Percentiles rank a stretch among this genome's conserved stretches.
Conservation (phyloP, 1,284 basidiomycete species). For the Cryptococcus sp. region DNA sequence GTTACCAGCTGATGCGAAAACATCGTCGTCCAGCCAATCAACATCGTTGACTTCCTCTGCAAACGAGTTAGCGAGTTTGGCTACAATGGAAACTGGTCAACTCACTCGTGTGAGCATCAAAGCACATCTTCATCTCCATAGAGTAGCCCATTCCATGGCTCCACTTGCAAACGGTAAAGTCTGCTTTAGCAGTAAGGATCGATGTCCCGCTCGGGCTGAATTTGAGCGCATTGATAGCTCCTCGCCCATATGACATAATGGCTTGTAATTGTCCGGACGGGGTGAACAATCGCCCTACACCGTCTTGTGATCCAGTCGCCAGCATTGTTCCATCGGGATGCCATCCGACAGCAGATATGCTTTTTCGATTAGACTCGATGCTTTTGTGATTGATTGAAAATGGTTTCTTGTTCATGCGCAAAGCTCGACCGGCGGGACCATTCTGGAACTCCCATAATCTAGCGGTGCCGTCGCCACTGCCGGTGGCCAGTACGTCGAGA, state of each 20-base stretch:
- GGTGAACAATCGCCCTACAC: conserved; percentile 45
- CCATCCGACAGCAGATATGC: conserved; percentile 39
- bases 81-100: not conserved
- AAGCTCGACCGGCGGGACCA: not conserved
- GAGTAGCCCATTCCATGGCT: conserved; percentile 17
- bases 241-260: conserved; percentile 45
- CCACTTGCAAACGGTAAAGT: conserved; percentile 36
- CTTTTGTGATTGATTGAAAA: conserved; percentile 37
- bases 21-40: conserved; percentile 50
- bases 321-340: conserved; percentile 48
- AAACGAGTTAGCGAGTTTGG: conserved; percentile 2
- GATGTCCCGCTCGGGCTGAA: conserved; percentile 43
- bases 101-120: conserved; percentile 42
- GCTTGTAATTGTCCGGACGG: conserved; percentile 45
- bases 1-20: conserved; percentile 47
- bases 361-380: conserved; percentile 44
- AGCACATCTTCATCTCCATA: conserved; percentile 32
- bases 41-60: conserved; percentile 49
- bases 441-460: conserved; percentile 43
- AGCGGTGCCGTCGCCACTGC: conserved; percentile 38
- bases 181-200: conserved; percentile 39
- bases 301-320: conserved; percentile 41
- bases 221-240: conserved; percentile 42
- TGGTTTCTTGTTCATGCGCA: conserved; percentile 23
- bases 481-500: conserved; percentile 37